Base-by-base conservation (phyloP, 116 monocot species). In the Posidonia oceanica region DNA sequence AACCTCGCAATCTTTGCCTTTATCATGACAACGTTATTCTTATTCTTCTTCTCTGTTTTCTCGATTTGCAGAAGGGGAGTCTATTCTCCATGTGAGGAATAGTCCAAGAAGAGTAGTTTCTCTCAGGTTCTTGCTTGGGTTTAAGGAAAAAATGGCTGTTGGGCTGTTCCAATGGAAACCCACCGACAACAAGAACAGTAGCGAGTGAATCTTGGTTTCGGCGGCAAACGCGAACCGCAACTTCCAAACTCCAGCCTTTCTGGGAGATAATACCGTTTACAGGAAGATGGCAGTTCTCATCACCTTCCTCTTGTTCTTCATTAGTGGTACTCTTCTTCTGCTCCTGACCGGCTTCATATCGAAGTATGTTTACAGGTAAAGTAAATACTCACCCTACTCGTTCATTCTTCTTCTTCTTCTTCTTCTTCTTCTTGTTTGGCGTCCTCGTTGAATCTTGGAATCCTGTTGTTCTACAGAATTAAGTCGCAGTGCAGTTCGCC, bases 301-400 rank as follows among this genome's bases (percentile, higher is more conserved):
- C 40, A 39, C 39, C 4, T 64, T 37, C 29, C 29, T 37, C 14
- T 17, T 37, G 39, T 39, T 64, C 40, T 64, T 29, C 40, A 15
- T 64, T 14, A 16, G 10, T 64, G 40, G 36, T 64, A 16, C 39
- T 14, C 14, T 36, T 13, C 39, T 64, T 29, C 22, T 64, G 4
- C 8, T 64, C 64, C 60, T 76, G 17, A 36, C 80, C 66, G 71
- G 66, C 54, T 79, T 79, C 78, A 67, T 79, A 3, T 23, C 58
- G 21, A 52, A 51, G 44, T 77, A 51, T 73, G 60, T 86, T 41
- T 79, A 73, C 81, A 81, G 86, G 86, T 89, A 69, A 66, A 8
- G 7, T 4, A 8, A 58, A 59, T 14, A 14, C n/a, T 36, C 12
- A 36, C 20, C 11, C 20, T 16, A n/a, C 16, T 64, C n/a, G 5